phyloP scores from a whole-genome alignment of 371 early-diverging fungal genomes.

The Conidiobolus coronatus region DNA sequence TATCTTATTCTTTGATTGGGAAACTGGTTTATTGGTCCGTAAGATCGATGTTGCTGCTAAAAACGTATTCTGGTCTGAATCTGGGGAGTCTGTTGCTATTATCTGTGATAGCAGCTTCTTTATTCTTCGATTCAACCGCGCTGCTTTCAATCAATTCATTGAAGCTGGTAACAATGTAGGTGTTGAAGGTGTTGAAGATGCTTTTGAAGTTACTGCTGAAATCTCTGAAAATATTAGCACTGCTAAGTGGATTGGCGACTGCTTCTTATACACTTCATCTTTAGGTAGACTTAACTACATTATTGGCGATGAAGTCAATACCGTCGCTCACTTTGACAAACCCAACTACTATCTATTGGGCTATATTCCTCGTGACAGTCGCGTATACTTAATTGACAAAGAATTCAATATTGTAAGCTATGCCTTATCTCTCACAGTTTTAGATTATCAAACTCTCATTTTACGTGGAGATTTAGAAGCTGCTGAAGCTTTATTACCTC shows the following conservation, averaged over 20 bases:
- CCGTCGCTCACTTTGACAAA: slow-evolving; percentile 83
- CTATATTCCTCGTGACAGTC: slow-evolving; percentile 81
- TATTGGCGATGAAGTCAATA: slow-evolving; percentile 77
- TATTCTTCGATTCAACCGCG: slow-evolving; percentile 73
- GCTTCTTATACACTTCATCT: slow-evolving; percentile 85
- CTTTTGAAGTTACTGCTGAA: slow-evolving; percentile 84
- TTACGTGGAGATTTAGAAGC: slow-evolving; percentile 72
- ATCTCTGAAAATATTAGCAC: slow-evolving; percentile 72
- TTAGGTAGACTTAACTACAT: slow-evolving; percentile 82
- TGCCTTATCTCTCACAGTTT: slow-evolving; percentile 68
- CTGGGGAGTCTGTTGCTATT: slow-evolving; percentile 76
- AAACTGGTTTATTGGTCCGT: slow-evolving; percentile 68
- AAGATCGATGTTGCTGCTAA: slow-evolving; percentile 81
- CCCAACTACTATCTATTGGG: slow-evolving; percentile 69
- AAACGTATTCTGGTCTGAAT: slow-evolving; percentile 77
- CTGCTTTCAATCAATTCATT: slow-evolving; percentile 47
- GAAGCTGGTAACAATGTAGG: slow-evolving; percentile 49
- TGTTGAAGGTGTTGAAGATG: slow-evolving; percentile 90
- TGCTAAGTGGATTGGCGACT: slow-evolving; percentile 93
- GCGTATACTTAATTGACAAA: slow-evolving; percentile 82
- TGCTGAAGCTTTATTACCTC: slow-evolving; percentile 54
- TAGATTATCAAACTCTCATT: slow-evolving; percentile 91
- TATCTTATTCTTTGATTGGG: slow-evolving; percentile 92
- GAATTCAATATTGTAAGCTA: slow-evolving; percentile 75
- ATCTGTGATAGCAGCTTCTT: slow-evolving; percentile 80